A percentile compares a stretch with the other conserved stretches of the same genome.
Conservation (phyloP, 2,329 filamentous ascomycete species). For the Gliomastix tumulicola region DNA sequence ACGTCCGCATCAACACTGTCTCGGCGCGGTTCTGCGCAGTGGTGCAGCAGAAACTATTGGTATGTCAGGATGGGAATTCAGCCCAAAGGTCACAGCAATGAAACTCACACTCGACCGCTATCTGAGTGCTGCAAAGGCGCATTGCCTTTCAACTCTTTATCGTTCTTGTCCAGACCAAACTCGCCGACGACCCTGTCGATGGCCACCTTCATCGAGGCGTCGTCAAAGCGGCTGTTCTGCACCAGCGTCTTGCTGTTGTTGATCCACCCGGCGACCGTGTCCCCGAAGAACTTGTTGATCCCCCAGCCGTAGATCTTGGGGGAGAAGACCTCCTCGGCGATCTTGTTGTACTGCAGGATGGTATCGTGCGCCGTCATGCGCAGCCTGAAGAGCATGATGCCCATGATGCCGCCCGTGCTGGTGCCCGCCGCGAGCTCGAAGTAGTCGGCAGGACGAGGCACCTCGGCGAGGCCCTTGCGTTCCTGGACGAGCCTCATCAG, state of each 20-base stretch:
- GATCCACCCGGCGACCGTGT: not conserved
- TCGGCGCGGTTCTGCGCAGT: not conserved
- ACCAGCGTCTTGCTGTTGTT: not conserved
- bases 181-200: not conserved
- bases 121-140: not conserved
- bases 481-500: not conserved
- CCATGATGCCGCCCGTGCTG: conserved; percentile 6
- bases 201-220: conserved; percentile 1
- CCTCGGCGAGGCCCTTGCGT: not conserved
- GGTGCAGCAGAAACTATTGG: not conserved
- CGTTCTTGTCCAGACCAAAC: not conserved
- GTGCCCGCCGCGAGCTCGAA: conserved; percentile 3
- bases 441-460: conserved; percentile 1
- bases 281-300: not conserved
- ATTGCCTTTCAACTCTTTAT: not conserved
- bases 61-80: too few species aligned
- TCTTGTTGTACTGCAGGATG: conserved; percentile 9
- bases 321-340: not conserved
- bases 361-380: conserved; percentile 10
- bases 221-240: not conserved
- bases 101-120: not conserved
- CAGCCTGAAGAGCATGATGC: conserved; percentile 10
- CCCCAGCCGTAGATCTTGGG: not conserved
- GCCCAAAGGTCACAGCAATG: too few species aligned
- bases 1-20: not conserved